Conservation (phyloP, 2,329 filamentous ascomycete genomes). For the Pseudofabraea citricarpa region DNA sequence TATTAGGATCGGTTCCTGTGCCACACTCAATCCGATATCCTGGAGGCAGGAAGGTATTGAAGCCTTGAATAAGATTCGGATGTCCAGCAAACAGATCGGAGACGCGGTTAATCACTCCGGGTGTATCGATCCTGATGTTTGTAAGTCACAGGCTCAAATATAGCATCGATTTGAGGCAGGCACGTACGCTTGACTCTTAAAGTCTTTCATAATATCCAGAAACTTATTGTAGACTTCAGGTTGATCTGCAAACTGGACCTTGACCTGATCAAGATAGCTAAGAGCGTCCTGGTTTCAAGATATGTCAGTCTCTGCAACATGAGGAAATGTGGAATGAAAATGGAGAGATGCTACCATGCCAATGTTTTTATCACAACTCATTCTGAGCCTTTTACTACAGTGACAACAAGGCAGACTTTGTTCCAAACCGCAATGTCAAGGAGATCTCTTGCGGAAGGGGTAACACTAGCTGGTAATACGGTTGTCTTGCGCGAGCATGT, state of each 20-base stretch:
- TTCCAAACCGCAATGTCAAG: no score
- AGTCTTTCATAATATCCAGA: constrained; percentile 99
- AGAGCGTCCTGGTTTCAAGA: constrained; percentile 61
- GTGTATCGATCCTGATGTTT: constrained; percentile 75
- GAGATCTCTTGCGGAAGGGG: no score
- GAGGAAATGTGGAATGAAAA: not conserved
- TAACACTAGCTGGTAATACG: no score
- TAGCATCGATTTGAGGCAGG: not conserved
- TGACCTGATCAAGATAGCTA: constrained; percentile 96
- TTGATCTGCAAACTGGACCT: constrained; percentile 94
- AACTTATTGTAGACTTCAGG: constrained; percentile 97
- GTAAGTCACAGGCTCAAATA: constrained; percentile 21
- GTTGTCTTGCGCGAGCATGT: no score
- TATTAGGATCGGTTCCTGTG: constrained; percentile 87
- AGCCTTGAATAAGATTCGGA: constrained; percentile 91
- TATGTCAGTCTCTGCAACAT: not conserved
- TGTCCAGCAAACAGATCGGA: constrained; percentile 95
- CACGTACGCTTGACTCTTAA: constrained; percentile 90
- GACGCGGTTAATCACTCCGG: constrained; percentile 93
- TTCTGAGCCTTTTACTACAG: not conserved
- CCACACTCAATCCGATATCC: constrained; percentile 97
- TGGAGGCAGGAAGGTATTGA: constrained; percentile 94
- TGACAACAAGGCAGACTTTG: no score
- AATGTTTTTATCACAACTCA: not conserved
- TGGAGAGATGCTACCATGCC: not conserved